These are phyloP conservation scores for Venturia carpophila DNA, from an alignment of 2,329 filamentous ascomycete genomes.

Conservation along the genomic window DNA sequence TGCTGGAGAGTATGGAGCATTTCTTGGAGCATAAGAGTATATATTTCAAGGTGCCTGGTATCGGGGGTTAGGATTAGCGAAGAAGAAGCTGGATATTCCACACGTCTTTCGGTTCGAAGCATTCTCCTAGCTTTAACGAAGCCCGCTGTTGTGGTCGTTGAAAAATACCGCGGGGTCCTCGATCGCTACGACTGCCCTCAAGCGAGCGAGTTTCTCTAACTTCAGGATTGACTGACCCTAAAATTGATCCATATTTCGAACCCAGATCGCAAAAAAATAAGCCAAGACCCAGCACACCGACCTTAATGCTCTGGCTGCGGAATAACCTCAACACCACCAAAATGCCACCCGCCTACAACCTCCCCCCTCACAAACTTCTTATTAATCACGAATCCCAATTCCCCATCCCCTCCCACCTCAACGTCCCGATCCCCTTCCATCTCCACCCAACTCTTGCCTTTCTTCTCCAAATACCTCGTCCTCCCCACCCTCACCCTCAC, in stretches of 20 bases:
- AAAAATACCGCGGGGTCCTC: too few relatives aligned
- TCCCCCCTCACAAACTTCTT: slow-evolving; percentile 29
- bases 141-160: too few relatives aligned
- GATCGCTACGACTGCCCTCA: too few relatives aligned
- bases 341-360: slow-evolving; percentile 32
- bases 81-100: background rate
- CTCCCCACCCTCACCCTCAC: slow-evolving; percentile 31
- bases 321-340: slow-evolving; percentile 31
- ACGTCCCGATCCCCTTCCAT: slow-evolving; percentile 32
- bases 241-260: too few relatives aligned
- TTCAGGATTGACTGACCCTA: too few relatives aligned
- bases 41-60: slow-evolving; percentile 12
- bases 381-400: slow-evolving; percentile 31
- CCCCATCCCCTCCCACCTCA: slow-evolving; percentile 31
- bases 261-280: too few relatives aligned
- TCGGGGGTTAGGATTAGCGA: background rate
- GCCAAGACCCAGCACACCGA: background rate
- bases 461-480: slow-evolving; percentile 26
- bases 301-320: background rate
- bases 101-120: background rate
- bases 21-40: slow-evolving; percentile 17
- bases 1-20: slow-evolving; percentile 12
- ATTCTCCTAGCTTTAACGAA: too few relatives aligned
- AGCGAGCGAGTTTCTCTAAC: too few relatives aligned
- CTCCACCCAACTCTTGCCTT: slow-evolving; percentile 31